Evolutionary conservation across 2,329 filamentous ascomycete species (phyloP).

Genomic region (Cladophialophora carrionii): DNA sequence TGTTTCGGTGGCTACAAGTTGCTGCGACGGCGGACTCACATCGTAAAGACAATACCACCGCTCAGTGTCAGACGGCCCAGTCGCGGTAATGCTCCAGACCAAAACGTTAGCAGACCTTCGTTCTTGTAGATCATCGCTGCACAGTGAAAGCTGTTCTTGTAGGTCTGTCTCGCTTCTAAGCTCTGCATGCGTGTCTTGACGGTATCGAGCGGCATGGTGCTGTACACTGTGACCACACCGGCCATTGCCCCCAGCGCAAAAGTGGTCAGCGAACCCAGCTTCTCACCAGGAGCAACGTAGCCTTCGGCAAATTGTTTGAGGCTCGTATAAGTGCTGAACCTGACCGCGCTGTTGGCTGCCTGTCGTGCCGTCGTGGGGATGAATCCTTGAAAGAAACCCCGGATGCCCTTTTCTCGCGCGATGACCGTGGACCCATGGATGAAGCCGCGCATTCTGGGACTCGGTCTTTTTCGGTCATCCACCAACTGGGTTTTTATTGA

Average conservation of each 20-base stretch:
- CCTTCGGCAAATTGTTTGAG: constrained; percentile 88
- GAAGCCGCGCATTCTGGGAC: constrained; percentile 88
- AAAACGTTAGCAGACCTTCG: constrained; percentile 87
- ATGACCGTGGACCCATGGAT: constrained; percentile 88
- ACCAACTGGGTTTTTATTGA: constrained; percentile 99
- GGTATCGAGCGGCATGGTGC: constrained; percentile 77
- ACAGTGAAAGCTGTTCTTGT: constrained; percentile 87
- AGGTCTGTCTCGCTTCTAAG: constrained; percentile 76
- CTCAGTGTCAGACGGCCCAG: constrained; percentile 84
- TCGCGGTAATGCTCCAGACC: constrained; percentile 88
- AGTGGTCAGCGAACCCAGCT: constrained; percentile 82
- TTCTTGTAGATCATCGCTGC: constrained; percentile 81
- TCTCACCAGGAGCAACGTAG: constrained; percentile 92
- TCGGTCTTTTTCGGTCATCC: constrained; percentile 85
- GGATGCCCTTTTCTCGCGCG: constrained; percentile 79
- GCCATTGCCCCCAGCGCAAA: constrained; percentile 90
- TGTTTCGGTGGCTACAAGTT: not conserved
- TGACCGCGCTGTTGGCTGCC: constrained; percentile 88
- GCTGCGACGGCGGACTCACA: constrained; percentile 55
- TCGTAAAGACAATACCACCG: constrained; percentile 96
- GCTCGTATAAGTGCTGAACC: constrained; percentile 88
- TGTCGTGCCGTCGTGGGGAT: constrained; percentile 92
- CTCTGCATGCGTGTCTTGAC: constrained; percentile 99
- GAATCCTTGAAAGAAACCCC: constrained; percentile 96
- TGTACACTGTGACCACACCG: constrained; percentile 81